Evolutionary conservation across 345 rosid genomes (phyloP).

Genomic region (Syzygium jambos): DNA sequence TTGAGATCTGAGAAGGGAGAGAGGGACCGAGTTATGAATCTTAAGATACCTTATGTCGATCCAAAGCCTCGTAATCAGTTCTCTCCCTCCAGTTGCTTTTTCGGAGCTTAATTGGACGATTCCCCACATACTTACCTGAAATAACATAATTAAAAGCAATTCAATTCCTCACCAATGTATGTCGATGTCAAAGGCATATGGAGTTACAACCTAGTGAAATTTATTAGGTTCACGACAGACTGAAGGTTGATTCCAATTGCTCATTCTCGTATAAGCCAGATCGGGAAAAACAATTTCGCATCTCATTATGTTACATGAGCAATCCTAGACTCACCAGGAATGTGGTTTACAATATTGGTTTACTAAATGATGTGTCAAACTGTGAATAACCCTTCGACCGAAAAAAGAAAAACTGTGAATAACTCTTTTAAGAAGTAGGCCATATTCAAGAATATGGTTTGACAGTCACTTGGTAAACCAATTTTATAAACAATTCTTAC

Average conservation of each 20-base stretch:
- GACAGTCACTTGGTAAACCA: background rate
- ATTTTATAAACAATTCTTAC: background rate
- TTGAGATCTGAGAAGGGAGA: background rate
- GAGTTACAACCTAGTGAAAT: background rate
- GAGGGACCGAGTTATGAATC: background rate
- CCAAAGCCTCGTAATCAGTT: slow-evolving; percentile 64
- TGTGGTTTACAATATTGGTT: background rate
- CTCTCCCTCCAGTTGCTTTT: slow-evolving; percentile 99
- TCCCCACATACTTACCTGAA: slow-evolving; percentile 95
- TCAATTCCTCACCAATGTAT: background rate
- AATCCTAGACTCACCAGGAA: background rate
- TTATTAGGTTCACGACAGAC: background rate
- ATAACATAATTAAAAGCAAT: background rate
- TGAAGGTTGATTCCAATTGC: background rate
- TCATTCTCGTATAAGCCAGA: background rate
- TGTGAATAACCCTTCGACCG: background rate
- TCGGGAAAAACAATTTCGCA: background rate
- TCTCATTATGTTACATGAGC: background rate
- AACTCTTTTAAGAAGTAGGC: background rate
- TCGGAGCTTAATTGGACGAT: slow-evolving; percentile 85
- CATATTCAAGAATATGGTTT: background rate
- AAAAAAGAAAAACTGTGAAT: background rate
- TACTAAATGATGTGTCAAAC: background rate
- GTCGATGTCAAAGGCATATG: background rate
- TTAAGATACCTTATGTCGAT: slow-evolving; percentile 50